These are phyloP conservation scores for Albugo laibachii DNA, from an alignment of 352 stramenopile species.

Conservation along the genomic window DNA sequence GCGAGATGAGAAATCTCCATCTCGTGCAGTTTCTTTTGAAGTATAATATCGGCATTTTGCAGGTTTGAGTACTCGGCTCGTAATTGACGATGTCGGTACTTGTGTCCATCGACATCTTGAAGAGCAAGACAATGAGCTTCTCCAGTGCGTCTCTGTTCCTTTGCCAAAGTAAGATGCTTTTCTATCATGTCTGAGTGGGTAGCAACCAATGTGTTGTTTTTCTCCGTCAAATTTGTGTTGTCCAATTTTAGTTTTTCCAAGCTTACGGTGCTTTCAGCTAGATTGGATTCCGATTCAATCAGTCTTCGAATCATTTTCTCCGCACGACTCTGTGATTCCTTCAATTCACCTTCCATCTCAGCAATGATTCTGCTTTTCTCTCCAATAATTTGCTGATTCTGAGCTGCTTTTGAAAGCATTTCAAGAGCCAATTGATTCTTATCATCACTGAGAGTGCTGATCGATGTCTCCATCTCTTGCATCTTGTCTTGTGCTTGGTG, in stretches of 20 bases:
- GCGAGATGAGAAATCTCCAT: no score
- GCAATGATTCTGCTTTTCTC: neutral
- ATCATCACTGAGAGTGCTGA: neutral
- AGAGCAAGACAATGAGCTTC: no score
- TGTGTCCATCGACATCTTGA: no score
- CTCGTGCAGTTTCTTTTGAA: no score
- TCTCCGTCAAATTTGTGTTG: neutral
- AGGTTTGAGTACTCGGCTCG: no score
- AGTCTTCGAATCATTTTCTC: neutral
- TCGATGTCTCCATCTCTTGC: neutral
- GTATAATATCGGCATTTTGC: no score
- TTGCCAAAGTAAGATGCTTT: neutral
- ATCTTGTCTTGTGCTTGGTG: neutral
- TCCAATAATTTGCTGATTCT: neutral
- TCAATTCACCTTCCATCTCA: slow-evolving; percentile 15
- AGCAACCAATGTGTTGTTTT: neutral
- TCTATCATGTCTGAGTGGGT: neutral
- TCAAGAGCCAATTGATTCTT: neutral
- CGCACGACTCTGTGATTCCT: slow-evolving; percentile 10
- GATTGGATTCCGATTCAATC: neutral
- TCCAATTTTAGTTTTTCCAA: neutral
- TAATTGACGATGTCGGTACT: no score
- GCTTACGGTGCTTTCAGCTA: neutral
- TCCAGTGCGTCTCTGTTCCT: no score
- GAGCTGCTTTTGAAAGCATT: neutral